Evolutionary conservation across 2,329 filamentous ascomycete genomes (phyloP).

Genomic region (Alternaria angustiovoidea): DNA sequence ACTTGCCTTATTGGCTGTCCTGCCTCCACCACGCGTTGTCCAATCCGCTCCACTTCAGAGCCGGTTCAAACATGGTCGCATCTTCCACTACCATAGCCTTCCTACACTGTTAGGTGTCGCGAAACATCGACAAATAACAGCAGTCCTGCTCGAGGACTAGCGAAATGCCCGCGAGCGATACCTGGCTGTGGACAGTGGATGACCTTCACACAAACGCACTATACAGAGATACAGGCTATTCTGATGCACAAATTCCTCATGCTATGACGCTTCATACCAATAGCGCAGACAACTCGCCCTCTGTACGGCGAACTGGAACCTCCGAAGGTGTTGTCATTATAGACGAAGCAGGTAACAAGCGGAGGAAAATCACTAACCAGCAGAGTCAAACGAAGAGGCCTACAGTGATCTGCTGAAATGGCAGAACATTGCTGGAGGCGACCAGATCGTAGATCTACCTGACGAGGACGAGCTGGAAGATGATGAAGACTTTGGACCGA

Average conservation of each 20-base stretch:
- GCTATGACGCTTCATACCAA: constrained; percentile 58
- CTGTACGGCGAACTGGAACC: not conserved
- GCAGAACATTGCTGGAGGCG: constrained; percentile 8
- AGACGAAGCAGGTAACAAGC: constrained; percentile 9
- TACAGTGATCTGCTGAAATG: constrained; percentile 45
- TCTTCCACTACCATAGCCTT: not conserved
- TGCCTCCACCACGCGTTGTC: not conserved
- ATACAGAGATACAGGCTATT: constrained; percentile 51
- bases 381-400: not conserved
- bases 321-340: not conserved
- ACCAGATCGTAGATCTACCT: constrained; percentile 14
- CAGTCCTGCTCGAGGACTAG: not conserved
- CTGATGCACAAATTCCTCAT: constrained; percentile 58
- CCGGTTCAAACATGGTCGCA: not conserved
- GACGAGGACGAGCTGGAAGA: constrained; percentile 17
- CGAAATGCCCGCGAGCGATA: constrained; percentile 59
- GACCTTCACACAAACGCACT: constrained; percentile 73
- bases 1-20: not conserved
- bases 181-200: constrained; percentile 76
- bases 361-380: constrained; percentile 5
- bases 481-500: constrained; percentile 9
- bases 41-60: not conserved
- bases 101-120: not conserved
- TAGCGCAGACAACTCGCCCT: not conserved
- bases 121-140: not conserved